These are phyloP conservation scores for Aquanectria penicillioides DNA, from an alignment of 2,329 filamentous ascomycete species.

Conservation along the genomic window DNA sequence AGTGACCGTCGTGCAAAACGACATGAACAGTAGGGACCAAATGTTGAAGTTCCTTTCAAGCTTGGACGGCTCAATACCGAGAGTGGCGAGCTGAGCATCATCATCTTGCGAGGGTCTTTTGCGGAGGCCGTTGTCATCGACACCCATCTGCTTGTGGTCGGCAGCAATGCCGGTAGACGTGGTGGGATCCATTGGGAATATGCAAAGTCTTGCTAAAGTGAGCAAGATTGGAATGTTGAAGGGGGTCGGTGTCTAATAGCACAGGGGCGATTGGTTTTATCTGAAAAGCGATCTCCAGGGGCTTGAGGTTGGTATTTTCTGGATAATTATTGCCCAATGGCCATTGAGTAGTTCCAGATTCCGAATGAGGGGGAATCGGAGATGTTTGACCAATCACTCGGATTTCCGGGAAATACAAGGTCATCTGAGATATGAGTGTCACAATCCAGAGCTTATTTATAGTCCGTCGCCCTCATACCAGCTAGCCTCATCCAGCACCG, in stretches of 20 bases:
- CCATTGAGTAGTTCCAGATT: not conserved
- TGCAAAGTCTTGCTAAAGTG: too few species aligned
- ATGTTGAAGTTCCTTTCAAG: slow-evolving; percentile 18
- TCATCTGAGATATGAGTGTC: too few species aligned
- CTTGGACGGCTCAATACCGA: slow-evolving; percentile 11
- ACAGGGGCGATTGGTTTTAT: not conserved
- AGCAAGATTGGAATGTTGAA: not conserved
- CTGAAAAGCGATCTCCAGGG: not conserved
- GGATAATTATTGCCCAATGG: slow-evolving; percentile 1
- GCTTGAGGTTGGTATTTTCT: not conserved
- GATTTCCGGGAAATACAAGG: not conserved
- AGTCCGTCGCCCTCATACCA: too few species aligned
- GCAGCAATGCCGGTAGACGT: not conserved
- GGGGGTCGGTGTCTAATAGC: not conserved
- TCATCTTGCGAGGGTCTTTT: not conserved
- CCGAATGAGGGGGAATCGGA: not conserved
- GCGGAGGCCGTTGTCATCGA: not conserved
- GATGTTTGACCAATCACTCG: not conserved
- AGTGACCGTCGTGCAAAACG: slow-evolving; percentile 18
- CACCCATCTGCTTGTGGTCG: not conserved
- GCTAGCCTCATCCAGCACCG: too few species aligned
- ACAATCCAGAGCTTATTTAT: too few species aligned
- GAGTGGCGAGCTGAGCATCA: not conserved
- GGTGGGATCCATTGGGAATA: not conserved
- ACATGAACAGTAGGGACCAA: slow-evolving; percentile 20